These are phyloP conservation scores for Avena eriantha DNA, from an alignment of 176 grass and related monocot genomes.

Conservation along the genomic window DNA sequence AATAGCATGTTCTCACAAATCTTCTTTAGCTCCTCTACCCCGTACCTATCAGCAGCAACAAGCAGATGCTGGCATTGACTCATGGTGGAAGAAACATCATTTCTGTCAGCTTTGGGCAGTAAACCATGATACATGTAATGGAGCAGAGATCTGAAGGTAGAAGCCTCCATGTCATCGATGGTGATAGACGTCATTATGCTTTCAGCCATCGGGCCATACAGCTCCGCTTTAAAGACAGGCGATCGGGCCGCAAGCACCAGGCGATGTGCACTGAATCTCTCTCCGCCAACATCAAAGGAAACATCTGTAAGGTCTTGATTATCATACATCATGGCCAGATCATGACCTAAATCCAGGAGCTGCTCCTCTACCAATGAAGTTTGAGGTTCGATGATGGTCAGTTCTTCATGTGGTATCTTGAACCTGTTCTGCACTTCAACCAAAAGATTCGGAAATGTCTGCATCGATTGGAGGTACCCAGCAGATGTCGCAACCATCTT, in stretches of 20 bases:
- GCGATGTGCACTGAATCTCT: neutral
- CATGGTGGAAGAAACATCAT: neutral
- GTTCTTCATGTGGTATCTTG: neutral
- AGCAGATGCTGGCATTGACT: neutral
- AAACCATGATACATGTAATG: neutral
- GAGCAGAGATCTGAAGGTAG: constrained; percentile 1
- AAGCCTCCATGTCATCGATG: neutral
- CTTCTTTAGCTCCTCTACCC: neutral
- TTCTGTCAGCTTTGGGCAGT: neutral
- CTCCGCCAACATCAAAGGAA: neutral
- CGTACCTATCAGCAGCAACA: neutral
- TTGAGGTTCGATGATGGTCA: neutral
- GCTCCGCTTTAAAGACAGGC: neutral
- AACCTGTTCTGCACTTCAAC: neutral
- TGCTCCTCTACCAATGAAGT: neutral
- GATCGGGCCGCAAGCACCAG: neutral
- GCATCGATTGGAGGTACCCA: constrained; percentile 27
- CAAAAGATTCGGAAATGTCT: neutral
- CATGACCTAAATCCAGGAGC: neutral
- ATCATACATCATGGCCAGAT: neutral
- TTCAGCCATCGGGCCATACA: neutral
- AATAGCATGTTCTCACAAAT: neutral
- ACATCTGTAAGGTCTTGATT: neutral
- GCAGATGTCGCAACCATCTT: neutral
- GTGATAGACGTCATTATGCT: neutral